Evolutionary conservation across 1,284 basidiomycete genomes (phyloP).

Genomic region (Moniliophthora roreri): DNA sequence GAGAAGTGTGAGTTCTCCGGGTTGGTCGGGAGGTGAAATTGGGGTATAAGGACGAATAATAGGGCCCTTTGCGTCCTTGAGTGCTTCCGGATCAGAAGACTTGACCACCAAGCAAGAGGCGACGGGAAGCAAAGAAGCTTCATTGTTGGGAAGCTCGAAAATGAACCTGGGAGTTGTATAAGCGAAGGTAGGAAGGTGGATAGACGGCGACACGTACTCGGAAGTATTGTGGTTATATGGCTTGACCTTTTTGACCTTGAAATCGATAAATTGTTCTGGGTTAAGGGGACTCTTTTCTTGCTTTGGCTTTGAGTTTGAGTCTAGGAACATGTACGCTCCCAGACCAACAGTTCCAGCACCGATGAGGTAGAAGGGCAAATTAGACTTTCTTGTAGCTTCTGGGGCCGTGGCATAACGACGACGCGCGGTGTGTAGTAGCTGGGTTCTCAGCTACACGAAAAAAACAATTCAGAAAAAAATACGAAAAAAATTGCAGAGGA

Average conservation of each 20-base stretch:
- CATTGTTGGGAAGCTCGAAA: conserved; percentile 84
- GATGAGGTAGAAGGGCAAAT: conserved; percentile 48
- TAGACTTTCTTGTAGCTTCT: conserved; percentile 40
- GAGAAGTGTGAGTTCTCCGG: conserved; percentile 79
- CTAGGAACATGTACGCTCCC: conserved; percentile 51
- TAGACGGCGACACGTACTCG: conserved; percentile 39
- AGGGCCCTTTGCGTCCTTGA: conserved; percentile 81
- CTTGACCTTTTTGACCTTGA: conserved; percentile 82
- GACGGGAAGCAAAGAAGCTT: conserved; percentile 77
- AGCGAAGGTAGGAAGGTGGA: conserved; percentile 8
- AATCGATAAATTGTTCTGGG: conserved; percentile 72
- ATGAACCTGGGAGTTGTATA: conserved; percentile 54
- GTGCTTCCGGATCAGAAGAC: conserved; percentile 56
- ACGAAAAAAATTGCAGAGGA: background rate
- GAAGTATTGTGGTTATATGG: conserved; percentile 94
- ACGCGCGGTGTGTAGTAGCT: conserved; percentile 14
- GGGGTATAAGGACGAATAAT: conserved; percentile 90
- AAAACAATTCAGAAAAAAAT: conserved; percentile 7
- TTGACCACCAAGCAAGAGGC: conserved; percentile 70
- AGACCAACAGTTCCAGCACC: conserved; percentile 51
- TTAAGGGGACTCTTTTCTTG: conserved; percentile 69
- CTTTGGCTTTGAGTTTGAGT: conserved; percentile 31
- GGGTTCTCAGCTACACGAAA: conserved; percentile 6
- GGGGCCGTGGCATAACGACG: conserved; percentile 47
- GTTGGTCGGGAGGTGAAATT: conserved; percentile 68